Base-by-base conservation (phyloP, 176 grass and related monocot species). In the Oryza brachyantha region DNA sequence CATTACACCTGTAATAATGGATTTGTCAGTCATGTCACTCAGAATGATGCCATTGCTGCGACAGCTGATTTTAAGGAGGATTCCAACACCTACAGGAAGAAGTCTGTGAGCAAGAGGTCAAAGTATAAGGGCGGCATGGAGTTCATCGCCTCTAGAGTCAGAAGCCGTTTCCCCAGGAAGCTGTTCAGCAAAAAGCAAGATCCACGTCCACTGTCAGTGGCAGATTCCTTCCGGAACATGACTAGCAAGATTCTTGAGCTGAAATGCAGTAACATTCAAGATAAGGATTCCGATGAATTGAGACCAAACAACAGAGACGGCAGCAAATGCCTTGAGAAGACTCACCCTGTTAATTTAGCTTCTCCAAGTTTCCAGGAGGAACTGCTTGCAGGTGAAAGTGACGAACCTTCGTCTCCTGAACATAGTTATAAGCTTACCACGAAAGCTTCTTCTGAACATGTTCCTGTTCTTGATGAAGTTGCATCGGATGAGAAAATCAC, bases 171-270 rank as follows among this genome's bases (percentile, higher is more conserved):
- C 11, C 58, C 66, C 29, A 61, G 69, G 27, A 81, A 89, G 43
- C 50, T 78, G 27, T 22, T 40, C 31, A 29, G 2, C 10, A 78
- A 77, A 42, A 50, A 72, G 61, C 61, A 69, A 43, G 75, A 85
- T 54, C 61, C 73, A 26, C 79, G 80, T 36, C 61, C 73, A 26
- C 79, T 85, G 21, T 64, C 85, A 38, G 38, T 83, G 21, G 70
- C 85, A 38, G 38, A 46, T 61, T 79, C 85, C 28, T 72, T 88
- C 34, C 38, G 46, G 37, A 41, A 79, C 42, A 83, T 83, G 48
- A 63, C 79, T 2, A 68, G 66, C 59, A 72, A 83, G 59, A 22
- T 83, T 52, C 79, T 75, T 35, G 74, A 75, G 64, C 71, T 90
- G 26, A 85, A 79, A 39, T 27, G 78, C 64, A 66, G 75, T 32